Base-by-base conservation (phyloP, 768 basidiomycete species). In the Crepidotus variabilis region DNA sequence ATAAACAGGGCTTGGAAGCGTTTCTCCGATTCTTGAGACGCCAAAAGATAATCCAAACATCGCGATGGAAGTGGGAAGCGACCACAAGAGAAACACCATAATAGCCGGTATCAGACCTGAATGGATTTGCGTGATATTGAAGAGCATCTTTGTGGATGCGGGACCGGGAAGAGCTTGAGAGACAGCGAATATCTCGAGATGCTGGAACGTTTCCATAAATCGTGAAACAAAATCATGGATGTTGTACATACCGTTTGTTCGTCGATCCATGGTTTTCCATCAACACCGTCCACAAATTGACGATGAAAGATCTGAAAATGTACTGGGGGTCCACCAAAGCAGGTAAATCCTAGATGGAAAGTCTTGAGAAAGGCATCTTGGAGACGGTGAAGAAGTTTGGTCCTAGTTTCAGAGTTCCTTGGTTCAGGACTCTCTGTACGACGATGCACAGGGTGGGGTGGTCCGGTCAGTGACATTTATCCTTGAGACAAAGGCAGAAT, bases 241-340 rank as follows among this genome's bases (percentile, higher is more conserved):
- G 18, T 21, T 0, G 1, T 16, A 65, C 66, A 48, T 28, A 80
- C 75, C 16, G 72, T 75, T 58, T 73, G 73, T 57, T 76, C 71
- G 46, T 77, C 71, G 16, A 76, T 67, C 74, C 73, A 75, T n/a
- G 73, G 74, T 2, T 64, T 56, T 52, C 69, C 66, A 2, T 67
- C 69, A 22, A 61, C 35, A 11, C 71, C 71, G 50, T 75, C 71
- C 2, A 75, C 73, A 54, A 75, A 76, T 39, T 68, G 59, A n/a
- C 69, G 64, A 53, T 74, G 72, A 16, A 80, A 71, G 47, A 80
- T 74, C 51, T 78, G 74, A 58, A 81, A 77, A 61, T 82, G 78
- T 2, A 77, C 78, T 1, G 73, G 72, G 4, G 79, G 79, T 1
- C 80, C 80, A 13, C 80, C 80, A 61, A 81, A 83, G 0, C 74